phyloP scores from a whole-genome alignment of 169 alveolate species.

The Babesia microti region DNA sequence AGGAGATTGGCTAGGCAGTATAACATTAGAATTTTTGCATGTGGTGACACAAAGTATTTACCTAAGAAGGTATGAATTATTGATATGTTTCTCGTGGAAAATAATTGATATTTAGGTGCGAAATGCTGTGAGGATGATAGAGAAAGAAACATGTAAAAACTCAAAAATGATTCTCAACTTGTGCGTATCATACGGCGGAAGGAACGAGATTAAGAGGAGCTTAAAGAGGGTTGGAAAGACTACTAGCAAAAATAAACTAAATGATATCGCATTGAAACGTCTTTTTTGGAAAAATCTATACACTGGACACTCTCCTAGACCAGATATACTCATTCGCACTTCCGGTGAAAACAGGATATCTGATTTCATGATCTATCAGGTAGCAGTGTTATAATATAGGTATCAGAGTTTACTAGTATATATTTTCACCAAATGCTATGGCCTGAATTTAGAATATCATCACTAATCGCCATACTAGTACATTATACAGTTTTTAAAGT shows the following conservation, averaged over 20 bases:
- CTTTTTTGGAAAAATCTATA: slow-evolving; percentile 45
- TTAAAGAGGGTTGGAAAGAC: background rate
- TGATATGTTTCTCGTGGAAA: too few species aligned
- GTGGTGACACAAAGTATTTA: too few species aligned
- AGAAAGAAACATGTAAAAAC: too few species aligned
- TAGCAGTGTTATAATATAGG: slow-evolving; percentile 21
- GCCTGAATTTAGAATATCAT: slow-evolving; percentile 50
- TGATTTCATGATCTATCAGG: slow-evolving; percentile 76
- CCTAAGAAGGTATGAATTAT: too few species aligned
- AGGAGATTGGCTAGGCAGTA: slow-evolving; percentile 20
- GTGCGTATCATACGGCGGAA: slow-evolving; percentile 41
- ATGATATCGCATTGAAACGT: background rate
- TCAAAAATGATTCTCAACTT: slow-evolving; percentile 22
- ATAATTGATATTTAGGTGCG: too few species aligned
- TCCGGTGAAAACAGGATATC: slow-evolving; percentile 80
- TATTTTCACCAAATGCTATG: slow-evolving; percentile 53
- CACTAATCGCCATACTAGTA: slow-evolving; percentile 40
- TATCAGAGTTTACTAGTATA: slow-evolving; percentile 59
- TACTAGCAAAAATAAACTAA: slow-evolving; percentile 7
- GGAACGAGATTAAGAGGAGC: slow-evolving; percentile 32
- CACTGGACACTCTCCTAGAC: slow-evolving; percentile 59
- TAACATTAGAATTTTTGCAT: too few species aligned
- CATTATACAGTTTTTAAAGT: slow-evolving; percentile 52
- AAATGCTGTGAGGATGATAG: too few species aligned
- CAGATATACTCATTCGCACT: slow-evolving; percentile 73